Conservation (phyloP, 2,329 filamentous ascomycete species). For the Cyphellophora attinorum region DNA sequence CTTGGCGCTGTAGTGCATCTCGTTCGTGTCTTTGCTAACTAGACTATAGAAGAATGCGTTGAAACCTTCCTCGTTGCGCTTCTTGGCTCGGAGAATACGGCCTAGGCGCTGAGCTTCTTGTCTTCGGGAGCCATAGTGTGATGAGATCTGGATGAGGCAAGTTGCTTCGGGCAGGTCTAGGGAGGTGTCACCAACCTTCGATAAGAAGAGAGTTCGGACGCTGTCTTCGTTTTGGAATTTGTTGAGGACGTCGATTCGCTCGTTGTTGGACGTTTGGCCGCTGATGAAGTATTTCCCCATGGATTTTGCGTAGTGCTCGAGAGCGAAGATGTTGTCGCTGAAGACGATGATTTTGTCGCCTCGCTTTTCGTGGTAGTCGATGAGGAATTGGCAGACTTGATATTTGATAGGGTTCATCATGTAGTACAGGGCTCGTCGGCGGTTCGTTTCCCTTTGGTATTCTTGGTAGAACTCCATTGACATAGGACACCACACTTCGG, state of each 20-base stretch:
- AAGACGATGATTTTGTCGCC: constrained; percentile 98
- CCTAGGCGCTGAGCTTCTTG: constrained; percentile 93
- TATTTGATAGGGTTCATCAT: constrained; percentile 98
- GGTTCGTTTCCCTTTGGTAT: constrained; percentile 64
- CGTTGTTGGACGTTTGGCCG: constrained; percentile 74
- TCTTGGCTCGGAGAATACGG: constrained; percentile 86
- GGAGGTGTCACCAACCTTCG: constrained; percentile 97
- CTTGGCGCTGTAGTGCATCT: constrained; percentile 97
- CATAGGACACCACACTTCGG: constrained; percentile 99
- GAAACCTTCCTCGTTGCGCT: constrained; percentile 94
- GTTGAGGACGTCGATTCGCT: constrained; percentile 77
- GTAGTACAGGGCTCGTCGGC: constrained; percentile 63
- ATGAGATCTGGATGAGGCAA: constrained; percentile 93
- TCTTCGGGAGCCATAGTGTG: constrained; percentile 91
- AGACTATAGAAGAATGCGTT: constrained; percentile 99
- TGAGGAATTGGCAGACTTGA: constrained; percentile 94
- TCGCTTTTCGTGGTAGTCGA: constrained; percentile 89
- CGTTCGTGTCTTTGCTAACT: constrained; percentile 92
- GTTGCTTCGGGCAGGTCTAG: constrained; percentile 93
- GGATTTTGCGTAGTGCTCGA: constrained; percentile 75
- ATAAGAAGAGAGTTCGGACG: constrained; percentile 88
- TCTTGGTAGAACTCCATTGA: constrained; percentile 96
- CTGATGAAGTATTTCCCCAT: constrained; percentile 84
- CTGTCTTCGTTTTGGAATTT: constrained; percentile 90
- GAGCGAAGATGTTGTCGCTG: constrained; percentile 90